Base-by-base conservation (phyloP, 176 grass and related monocot species). In the Coix lacrymajobi region DNA sequence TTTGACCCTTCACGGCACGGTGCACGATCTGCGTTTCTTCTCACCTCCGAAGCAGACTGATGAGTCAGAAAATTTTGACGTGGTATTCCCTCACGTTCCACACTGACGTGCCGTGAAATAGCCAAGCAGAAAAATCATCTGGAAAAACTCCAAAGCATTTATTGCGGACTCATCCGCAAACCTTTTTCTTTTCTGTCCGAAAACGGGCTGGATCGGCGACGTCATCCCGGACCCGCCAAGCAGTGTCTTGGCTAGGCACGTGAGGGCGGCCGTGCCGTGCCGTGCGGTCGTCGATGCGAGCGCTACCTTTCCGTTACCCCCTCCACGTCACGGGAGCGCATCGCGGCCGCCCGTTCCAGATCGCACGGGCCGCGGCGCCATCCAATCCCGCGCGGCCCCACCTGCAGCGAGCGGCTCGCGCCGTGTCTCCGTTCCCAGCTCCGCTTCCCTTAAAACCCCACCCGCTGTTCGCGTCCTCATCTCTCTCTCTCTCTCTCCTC, bases 251-350 rank as follows among this genome's bases (percentile, higher is more conserved):
- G 44, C 13, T 9, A 22, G 28, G 29, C 81, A 60, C 61, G 4
- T n/a, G 52, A 56, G 52, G 52, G 46, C 41, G 5, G 66, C 1
- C 43, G 75, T 58, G 62, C 75, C 81, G 58, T 66, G 76, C n/a
- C n/a, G n/a, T n/a, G n/a, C n/a, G n/a, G n/a, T 34, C 8, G 9
- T 24, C 30, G 69, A 75, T 68, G 87, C 30, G 81, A 45, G 2
- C 30, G 1, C 13, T 6, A 15, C 3, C 76, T 32, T 84, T 49
- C 60, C 5, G 38, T 28, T 10, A 14, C 37, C 40, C 16, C 1
- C n/a, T 70, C 78, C 82, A 89, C 77, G 77, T 89, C 87, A 89
- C 71, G 5, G 71, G 69, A 51, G 17, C 32, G 9, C 40, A 85
- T 89, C 87, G 0, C 0, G 0, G 12, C 1, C 79, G 88, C 26